phyloP scores from a whole-genome alignment of 495 filamentous ascomycete genomes.

The Immersiella caudata region DNA sequence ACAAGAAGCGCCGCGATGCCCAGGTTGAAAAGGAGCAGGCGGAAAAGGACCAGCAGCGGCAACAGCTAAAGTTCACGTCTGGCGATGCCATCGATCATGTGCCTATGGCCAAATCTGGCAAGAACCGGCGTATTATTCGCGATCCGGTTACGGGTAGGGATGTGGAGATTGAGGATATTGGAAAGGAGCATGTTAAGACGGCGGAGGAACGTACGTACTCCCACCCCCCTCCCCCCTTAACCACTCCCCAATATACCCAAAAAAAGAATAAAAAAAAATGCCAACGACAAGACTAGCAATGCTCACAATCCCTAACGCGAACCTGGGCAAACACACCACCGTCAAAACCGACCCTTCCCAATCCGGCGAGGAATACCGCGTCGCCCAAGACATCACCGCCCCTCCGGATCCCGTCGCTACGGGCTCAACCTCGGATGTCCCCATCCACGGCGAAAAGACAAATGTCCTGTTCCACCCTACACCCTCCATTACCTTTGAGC shows the following conservation, averaged over 20 bases:
- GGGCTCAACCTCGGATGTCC: slow-evolving; percentile 85
- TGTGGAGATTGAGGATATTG: slow-evolving; percentile 85
- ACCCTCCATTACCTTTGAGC: slow-evolving; percentile 80
- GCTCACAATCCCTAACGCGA: slow-evolving; percentile 89
- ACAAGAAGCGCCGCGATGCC: slow-evolving; percentile 75
- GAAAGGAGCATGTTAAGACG: slow-evolving; percentile 66
- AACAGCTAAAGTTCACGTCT: slow-evolving; percentile 13
- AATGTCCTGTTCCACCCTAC: slow-evolving; percentile 96
- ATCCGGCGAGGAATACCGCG: slow-evolving; percentile 71
- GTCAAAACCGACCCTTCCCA: slow-evolving; percentile 62
- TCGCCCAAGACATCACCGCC: slow-evolving; percentile 85
- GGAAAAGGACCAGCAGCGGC: slow-evolving; percentile 39
- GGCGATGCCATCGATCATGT: slow-evolving; percentile 46
- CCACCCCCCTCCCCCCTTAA: slow-evolving; percentile 51
- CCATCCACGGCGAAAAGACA: slow-evolving; percentile 93
- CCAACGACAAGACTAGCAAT: too few relatives aligned
- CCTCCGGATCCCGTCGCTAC: slow-evolving; percentile 83
- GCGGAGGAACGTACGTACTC: slow-evolving; percentile 62
- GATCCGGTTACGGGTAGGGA: slow-evolving; percentile 86
- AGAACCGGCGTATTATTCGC: slow-evolving; percentile 68
- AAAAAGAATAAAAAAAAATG: too few relatives aligned
- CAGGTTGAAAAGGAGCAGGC: slow-evolving; percentile 60
- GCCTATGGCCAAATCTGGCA: slow-evolving; percentile 44
- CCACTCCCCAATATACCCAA: too few relatives aligned
- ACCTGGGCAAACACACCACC: slow-evolving; percentile 70